Evolutionary conservation across 1,284 basidiomycete genomes (phyloP).

Genomic region (Somion occarium): DNA sequence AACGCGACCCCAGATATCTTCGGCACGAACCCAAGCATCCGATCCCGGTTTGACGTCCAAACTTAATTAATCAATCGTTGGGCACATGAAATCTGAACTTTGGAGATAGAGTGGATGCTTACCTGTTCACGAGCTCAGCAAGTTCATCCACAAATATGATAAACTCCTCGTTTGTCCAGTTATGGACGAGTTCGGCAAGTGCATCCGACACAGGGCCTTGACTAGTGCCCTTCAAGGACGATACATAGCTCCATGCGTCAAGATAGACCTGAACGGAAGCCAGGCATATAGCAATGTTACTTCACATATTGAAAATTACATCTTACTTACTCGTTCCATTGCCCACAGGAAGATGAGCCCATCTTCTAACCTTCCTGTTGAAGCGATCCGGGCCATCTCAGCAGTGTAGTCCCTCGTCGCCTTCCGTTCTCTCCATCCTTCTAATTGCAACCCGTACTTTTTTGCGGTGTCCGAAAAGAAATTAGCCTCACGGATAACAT

Average conservation of each 20-base stretch:
- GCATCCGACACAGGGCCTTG: conserved; percentile 30
- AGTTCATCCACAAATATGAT: conserved; percentile 54
- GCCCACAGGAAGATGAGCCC: conserved; percentile 72
- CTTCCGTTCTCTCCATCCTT: conserved; percentile 50
- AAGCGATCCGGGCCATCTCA: conserved; percentile 56
- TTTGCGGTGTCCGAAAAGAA: conserved; percentile 56
- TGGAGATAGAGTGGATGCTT: conserved; percentile 6
- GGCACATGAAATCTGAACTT: background rate
- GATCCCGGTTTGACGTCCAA: conserved; percentile 36
- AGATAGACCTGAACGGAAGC: conserved; percentile 43
- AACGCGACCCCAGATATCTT: conserved; percentile 52
- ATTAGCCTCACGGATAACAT: conserved; percentile 53
- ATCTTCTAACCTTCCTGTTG: conserved; percentile 48
- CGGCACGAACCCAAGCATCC: conserved; percentile 38
- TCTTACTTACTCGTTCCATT: conserved; percentile 59
- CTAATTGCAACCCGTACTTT: conserved; percentile 40
- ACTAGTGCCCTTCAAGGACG: conserved; percentile 13
- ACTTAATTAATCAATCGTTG: conserved; percentile 9
- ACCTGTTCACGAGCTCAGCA: conserved; percentile 46
- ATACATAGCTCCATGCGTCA: conserved; percentile 59
- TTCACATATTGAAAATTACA: background rate
- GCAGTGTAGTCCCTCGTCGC: conserved; percentile 65
- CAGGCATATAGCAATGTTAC: conserved; percentile 3
- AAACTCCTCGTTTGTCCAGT: conserved; percentile 67
- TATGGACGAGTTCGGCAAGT: conserved; percentile 48